Conservation (phyloP, 148 eudicot species). For the Arctostaphylos glauca region DNA sequence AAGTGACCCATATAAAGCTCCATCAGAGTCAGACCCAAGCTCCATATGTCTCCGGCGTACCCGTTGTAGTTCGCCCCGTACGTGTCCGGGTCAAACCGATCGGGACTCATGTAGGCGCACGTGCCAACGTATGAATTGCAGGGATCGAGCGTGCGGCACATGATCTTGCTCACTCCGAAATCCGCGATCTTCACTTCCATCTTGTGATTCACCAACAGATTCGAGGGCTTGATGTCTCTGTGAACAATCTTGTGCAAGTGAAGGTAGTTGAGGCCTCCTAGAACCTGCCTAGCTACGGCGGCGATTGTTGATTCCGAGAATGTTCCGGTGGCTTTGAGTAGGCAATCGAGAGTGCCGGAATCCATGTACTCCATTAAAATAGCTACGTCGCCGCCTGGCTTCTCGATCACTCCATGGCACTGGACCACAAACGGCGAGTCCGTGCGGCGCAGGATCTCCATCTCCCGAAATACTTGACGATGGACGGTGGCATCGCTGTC, state of each 20-base stretch:
- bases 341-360: slow-evolving; percentile 51
- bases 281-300: slow-evolving; percentile 48
- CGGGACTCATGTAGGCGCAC: slow-evolving; percentile 96
- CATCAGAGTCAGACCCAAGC: slow-evolving; percentile 72
- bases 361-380: slow-evolving; percentile 87
- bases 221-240: slow-evolving; percentile 79
- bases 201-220: slow-evolving; percentile 44
- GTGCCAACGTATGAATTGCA: slow-evolving; percentile 94
- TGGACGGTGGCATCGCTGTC: slow-evolving; percentile 44
- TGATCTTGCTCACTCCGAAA: slow-evolving; percentile 84
- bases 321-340: slow-evolving; percentile 28
- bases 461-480: slow-evolving; percentile 66
- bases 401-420: slow-evolving; percentile 53
- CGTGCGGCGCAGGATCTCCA: slow-evolving; percentile 70
- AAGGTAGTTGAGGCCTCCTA: slow-evolving; percentile 57
- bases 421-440: slow-evolving; percentile 67
- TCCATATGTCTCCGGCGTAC: slow-evolving; percentile 89
- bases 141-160: slow-evolving; percentile 74
- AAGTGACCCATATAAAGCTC: slow-evolving; percentile 83
- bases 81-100: slow-evolving; percentile 85
- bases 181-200: slow-evolving; percentile 79
- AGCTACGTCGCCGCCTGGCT: slow-evolving; percentile 52
- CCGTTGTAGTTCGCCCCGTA: slow-evolving; percentile 77
- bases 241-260: slow-evolving; percentile 84
- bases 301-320: slow-evolving; percentile 38